Conservation (phyloP, 2,329 filamentous ascomycete species). For the Chaetomium olivaceum region DNA sequence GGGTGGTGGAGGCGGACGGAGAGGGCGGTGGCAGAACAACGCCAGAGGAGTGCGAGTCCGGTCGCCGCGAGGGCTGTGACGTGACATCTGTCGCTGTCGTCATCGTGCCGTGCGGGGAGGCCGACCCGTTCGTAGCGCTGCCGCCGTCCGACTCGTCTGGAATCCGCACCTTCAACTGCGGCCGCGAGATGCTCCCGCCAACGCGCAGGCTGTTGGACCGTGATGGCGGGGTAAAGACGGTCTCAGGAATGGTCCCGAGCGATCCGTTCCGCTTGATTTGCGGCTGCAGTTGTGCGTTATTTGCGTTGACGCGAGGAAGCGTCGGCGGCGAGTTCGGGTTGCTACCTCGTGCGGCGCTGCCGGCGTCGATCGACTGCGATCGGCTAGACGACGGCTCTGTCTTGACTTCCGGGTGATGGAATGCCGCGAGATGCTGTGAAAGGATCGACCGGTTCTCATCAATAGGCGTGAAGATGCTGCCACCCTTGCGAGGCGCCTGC, state of each 20-base stretch:
- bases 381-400: constrained; percentile 47
- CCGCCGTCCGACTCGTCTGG: constrained; percentile 79
- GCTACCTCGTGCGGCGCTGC: constrained; percentile 52
- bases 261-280: constrained; percentile 51
- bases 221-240: constrained; percentile 67
- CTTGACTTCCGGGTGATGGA: constrained; percentile 58
- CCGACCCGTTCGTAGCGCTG: constrained; percentile 71
- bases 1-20: constrained; percentile 77
- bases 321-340: constrained; percentile 58
- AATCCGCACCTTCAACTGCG: constrained; percentile 89
- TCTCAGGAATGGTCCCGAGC: constrained; percentile 65
- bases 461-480: constrained; percentile 97
- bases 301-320: constrained; percentile 52
- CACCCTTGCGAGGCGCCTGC: constrained; percentile 73
- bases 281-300: constrained; percentile 49
- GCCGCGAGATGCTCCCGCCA: constrained; percentile 64
- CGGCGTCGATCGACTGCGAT: constrained; percentile 66
- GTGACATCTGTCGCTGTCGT: constrained; percentile 61
- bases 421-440: constrained; percentile 75
- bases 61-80: constrained; percentile 52
- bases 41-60: constrained; percentile 61
- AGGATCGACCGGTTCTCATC: constrained; percentile 88
- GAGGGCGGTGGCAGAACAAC: constrained; percentile 91
- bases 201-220: constrained; percentile 75
- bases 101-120: constrained; percentile 56